These are phyloP conservation scores for Crataegus laevigata DNA, from an alignment of 306 rosid genomes.

Conservation along the genomic window DNA sequence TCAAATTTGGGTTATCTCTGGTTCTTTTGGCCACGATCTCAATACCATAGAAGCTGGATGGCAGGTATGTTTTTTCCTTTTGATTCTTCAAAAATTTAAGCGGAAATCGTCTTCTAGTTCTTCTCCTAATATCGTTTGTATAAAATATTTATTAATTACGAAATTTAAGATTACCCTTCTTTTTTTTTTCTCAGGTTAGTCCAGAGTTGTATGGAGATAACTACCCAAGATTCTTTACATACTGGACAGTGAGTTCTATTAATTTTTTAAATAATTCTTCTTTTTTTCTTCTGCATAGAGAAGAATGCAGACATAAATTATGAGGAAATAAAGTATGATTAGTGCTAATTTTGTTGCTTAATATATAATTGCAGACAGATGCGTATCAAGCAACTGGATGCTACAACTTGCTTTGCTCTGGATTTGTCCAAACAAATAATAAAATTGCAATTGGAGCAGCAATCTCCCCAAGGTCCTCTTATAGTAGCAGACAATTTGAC, in stretches of 20 bases:
- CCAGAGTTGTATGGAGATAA: slow-evolving; percentile 96
- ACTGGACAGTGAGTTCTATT: slow-evolving; percentile 82
- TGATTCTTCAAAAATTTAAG: neutral
- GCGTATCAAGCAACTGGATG: slow-evolving; percentile 98
- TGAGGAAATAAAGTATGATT: neutral
- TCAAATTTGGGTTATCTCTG: slow-evolving; percentile 95
- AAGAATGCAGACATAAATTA: neutral
- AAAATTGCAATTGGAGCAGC: slow-evolving; percentile 97
- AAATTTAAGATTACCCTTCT: neutral
- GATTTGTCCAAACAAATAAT: slow-evolving; percentile 93
- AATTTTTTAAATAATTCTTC: too few species aligned
- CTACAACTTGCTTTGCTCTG: slow-evolving; percentile 93
- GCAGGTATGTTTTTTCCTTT: slow-evolving; percentile 56
- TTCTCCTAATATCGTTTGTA: neutral
- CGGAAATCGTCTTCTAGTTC: too few species aligned
- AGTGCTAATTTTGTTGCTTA: neutral
- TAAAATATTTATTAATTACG: too few species aligned
- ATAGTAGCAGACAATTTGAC: slow-evolving; percentile 80
- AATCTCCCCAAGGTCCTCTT: slow-evolving; percentile 81
- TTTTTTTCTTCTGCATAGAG: neutral
- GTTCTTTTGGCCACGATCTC: slow-evolving; percentile 79
- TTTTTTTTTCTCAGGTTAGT: slow-evolving; percentile 55
- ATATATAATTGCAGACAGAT: slow-evolving; percentile 55
- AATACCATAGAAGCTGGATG: slow-evolving; percentile 99
- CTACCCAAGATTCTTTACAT: slow-evolving; percentile 90